A percentile compares a stretch with the other conserved stretches of the same genome.
These are phyloP conservation scores for Zoysia japonica DNA, from an alignment of 176 grass and related monocot genomes.

Conservation along the genomic window DNA sequence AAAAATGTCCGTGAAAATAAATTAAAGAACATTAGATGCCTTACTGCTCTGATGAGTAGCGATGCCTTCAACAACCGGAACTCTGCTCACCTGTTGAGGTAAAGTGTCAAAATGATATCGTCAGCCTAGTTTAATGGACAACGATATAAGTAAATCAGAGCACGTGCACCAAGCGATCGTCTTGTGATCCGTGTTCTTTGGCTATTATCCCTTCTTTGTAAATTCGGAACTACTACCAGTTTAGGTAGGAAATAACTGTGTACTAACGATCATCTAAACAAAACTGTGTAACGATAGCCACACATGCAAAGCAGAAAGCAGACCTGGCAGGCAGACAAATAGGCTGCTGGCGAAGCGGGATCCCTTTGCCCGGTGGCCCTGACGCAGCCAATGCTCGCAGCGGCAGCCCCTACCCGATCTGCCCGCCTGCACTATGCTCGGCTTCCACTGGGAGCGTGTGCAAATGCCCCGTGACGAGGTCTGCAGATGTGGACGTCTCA, in stretches of 20 bases:
- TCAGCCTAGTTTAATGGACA: not conserved
- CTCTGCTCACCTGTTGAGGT: not conserved
- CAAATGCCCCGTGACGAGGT: constrained; percentile 36
- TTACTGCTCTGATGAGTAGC: not conserved
- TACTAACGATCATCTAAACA: not conserved
- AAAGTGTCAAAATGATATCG: not conserved
- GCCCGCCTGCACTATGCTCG: constrained; percentile 33
- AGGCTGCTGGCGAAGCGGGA: constrained; percentile 13
- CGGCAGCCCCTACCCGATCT: not conserved
- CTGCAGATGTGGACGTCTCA: constrained; percentile 7
- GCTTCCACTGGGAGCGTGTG: constrained; percentile 24
- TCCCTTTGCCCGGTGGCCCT: constrained; percentile 33
- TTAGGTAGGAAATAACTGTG: constrained; percentile 20
- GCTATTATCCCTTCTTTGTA: not conserved
- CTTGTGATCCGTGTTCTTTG: not conserved
- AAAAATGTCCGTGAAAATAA: not conserved
- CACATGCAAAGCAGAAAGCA: not conserved
- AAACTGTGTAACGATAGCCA: constrained; percentile 19
- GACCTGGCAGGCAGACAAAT: constrained; percentile 4
- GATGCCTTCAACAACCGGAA: not conserved
- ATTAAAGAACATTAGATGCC: not conserved
- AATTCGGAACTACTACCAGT: constrained; percentile 4
- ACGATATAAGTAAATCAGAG: not conserved
- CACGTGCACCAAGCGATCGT: not conserved
- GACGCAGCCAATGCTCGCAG: constrained; percentile 2